phyloP scores from a whole-genome alignment of 441 rosid species.

The Populus hybrid region DNA sequence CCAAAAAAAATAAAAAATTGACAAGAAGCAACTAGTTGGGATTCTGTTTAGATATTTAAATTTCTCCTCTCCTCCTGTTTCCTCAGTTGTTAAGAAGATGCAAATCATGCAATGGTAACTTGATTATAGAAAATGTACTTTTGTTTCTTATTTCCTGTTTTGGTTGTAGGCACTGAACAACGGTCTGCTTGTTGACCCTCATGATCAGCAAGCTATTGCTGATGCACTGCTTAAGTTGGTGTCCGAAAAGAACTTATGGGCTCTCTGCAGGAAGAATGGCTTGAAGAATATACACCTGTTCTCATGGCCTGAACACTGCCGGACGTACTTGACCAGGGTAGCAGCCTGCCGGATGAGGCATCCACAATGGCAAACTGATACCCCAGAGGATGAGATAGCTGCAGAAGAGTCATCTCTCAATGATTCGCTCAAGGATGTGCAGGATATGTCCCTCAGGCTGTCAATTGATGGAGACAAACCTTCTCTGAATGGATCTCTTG shows the following conservation, averaged over 20 bases:
- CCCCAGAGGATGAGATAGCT: slow-evolving; percentile 63
- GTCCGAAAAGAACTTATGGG: slow-evolving; percentile 91
- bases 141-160: not conserved
- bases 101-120: not conserved
- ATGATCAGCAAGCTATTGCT: slow-evolving; percentile 80
- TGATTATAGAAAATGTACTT: not conserved
- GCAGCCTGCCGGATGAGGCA: slow-evolving; percentile 95
- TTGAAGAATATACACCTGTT: slow-evolving; percentile 95
- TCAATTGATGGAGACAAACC: slow-evolving; percentile 87
- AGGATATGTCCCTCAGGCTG: slow-evolving; percentile 93
- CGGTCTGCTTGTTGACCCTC: slow-evolving; percentile 95
- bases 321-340: slow-evolving; percentile 92
- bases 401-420: slow-evolving; percentile 66
- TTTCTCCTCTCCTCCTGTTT: too few species aligned
- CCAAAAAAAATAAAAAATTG: not conserved
- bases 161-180: slow-evolving; percentile 73
- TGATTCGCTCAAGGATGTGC: slow-evolving; percentile 88
- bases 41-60: not conserved
- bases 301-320: slow-evolving; percentile 99
- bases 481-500: slow-evolving; percentile 55
- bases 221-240: slow-evolving; percentile 87
- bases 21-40: not conserved
- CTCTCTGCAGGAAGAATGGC: slow-evolving; percentile 80
- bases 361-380: slow-evolving; percentile 93
- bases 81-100: not conserved